Evolutionary conservation across 2,329 filamentous ascomycete genomes (phyloP).

Genomic region (Aspergillus costaricaensis): DNA sequence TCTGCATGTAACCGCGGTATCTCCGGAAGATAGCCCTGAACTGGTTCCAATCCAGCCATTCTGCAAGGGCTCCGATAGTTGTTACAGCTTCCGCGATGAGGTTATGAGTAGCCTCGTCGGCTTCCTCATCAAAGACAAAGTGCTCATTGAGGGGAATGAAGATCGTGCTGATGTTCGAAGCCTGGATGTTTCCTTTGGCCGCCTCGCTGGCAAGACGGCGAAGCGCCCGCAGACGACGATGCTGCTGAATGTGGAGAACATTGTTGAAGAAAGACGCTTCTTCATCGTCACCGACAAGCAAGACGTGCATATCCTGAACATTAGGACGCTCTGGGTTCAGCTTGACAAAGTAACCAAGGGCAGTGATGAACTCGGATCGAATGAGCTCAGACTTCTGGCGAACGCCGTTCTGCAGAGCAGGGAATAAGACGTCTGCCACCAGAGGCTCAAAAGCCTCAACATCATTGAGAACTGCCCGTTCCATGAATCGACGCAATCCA

Average conservation of each 20-base stretch:
- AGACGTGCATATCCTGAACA: slow-evolving; percentile 70
- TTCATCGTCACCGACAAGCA: slow-evolving; percentile 72
- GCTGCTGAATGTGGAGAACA: slow-evolving; percentile 83
- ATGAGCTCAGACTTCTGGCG: slow-evolving; percentile 81
- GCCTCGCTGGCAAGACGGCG: slow-evolving; percentile 73
- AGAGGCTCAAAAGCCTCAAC: slow-evolving; percentile 58
- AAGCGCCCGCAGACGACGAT: slow-evolving; percentile 81
- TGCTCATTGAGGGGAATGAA: slow-evolving; percentile 92
- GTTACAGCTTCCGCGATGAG: slow-evolving; percentile 83
- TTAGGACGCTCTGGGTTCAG: slow-evolving; percentile 68
- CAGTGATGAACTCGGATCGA: slow-evolving; percentile 75
- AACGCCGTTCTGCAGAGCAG: slow-evolving; percentile 73
- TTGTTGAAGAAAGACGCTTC: slow-evolving; percentile 90
- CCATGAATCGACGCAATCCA: slow-evolving; percentile 74
- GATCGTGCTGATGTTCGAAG: slow-evolving; percentile 79
- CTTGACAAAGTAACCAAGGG: slow-evolving; percentile 77
- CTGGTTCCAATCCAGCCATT: slow-evolving; percentile 84
- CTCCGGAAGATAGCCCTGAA: slow-evolving; percentile 82
- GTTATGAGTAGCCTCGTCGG: slow-evolving; percentile 76
- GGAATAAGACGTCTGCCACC: slow-evolving; percentile 67
- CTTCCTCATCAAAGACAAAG: slow-evolving; percentile 81
- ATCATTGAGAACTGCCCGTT: slow-evolving; percentile 55
- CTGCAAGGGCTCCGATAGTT: slow-evolving; percentile 73
- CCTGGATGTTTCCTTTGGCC: slow-evolving; percentile 63
- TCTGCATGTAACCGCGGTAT: slow-evolving; percentile 79